Evolutionary conservation across 2,329 filamentous ascomycete genomes (phyloP).

Genomic region (Cercospora sesami): DNA sequence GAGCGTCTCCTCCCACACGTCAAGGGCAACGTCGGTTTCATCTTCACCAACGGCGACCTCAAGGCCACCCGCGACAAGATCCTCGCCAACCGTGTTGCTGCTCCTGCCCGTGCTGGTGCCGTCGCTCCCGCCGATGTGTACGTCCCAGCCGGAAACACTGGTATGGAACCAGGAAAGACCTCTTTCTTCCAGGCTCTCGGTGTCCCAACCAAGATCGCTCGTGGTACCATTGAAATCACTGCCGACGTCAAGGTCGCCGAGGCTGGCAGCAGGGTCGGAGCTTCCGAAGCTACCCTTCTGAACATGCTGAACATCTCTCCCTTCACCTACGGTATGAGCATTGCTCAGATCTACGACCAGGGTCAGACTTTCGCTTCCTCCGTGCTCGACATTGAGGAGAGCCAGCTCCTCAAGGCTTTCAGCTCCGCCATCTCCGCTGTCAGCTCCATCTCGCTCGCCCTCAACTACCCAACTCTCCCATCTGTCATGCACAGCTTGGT

Average conservation of each 20-base stretch:
- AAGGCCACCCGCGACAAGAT: conserved; percentile 93
- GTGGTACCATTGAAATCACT: conserved; percentile 99
- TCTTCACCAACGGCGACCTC: conserved; percentile 98
- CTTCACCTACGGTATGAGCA: conserved; percentile 98
- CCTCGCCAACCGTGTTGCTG: conserved; percentile 93
- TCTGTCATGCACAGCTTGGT: conserved; percentile 94
- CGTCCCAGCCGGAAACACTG: conserved; percentile 97
- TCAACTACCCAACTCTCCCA: conserved; percentile 93
- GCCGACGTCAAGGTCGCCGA: conserved; percentile 97
- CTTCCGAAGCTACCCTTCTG: conserved; percentile 96
- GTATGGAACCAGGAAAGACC: conserved; percentile 99
- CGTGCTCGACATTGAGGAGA: conserved; percentile 92
- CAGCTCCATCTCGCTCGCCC: conserved; percentile 83
- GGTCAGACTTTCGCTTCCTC: conserved; percentile 85
- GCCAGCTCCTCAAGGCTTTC: conserved; percentile 86
- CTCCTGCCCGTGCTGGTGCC: conserved; percentile 96
- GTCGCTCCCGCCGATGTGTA: conserved; percentile 90
- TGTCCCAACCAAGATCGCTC: conserved; percentile 99
- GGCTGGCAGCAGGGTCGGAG: conserved; percentile 88
- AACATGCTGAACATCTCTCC: conserved; percentile 99
- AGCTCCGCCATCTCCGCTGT: conserved; percentile 79
- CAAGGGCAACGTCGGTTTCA: conserved; percentile 97
- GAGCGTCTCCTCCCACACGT: conserved; percentile 95
- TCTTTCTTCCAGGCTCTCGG: conserved; percentile 99
- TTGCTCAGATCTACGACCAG: conserved; percentile 94